phyloP scores from a whole-genome alignment of 306 rosid species.

The apple (Malus domestica) region ASM211411v1 NC_041803.1:48847501-48848000 shows the following conservation, averaged over 20 bases:
- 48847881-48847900: too few species aligned
- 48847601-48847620: constrained; percentile 18
- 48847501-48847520: constrained; percentile 20
- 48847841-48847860: too few species aligned
- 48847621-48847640: constrained; percentile 15
- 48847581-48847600: background rate
- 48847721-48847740: constrained; percentile 6
- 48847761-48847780: constrained; percentile 2
- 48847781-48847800: background rate
- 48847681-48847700: background rate
- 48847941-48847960: background rate
- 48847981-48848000: background rate
- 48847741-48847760: background rate
- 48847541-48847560: constrained; percentile 16
- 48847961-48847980: too few species aligned
- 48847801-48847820: background rate
- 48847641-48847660: background rate
- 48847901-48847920: too few species aligned
- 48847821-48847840: too few species aligned
- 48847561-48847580: constrained; percentile 20
- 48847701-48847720: background rate
- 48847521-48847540: constrained; percentile 11
- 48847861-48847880: background rate
- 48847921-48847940: background rate
- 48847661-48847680: background rate